A percentile compares a stretch with the other conserved stretches of the same genome.
These are phyloP conservation scores for Taiozyma sp. DNA, from an alignment of 1,139 yeast genomes.

Conservation along the genomic window DNA sequence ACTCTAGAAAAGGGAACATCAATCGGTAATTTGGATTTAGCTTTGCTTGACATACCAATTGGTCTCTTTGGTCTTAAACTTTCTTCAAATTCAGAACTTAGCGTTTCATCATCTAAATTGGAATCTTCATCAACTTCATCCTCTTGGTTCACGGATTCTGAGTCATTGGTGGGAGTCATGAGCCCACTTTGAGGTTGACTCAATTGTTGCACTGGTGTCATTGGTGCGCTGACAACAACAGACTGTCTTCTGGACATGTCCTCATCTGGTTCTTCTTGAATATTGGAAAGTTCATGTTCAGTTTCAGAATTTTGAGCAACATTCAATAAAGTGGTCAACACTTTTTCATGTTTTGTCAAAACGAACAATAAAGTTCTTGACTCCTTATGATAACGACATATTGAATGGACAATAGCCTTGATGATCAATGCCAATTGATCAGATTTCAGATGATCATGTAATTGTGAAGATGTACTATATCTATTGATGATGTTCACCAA, in stretches of 20 bases:
- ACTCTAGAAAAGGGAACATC: conserved; percentile 44
- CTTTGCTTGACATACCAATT: conserved; percentile 56
- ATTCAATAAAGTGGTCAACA: conserved; percentile 24
- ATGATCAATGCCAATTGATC: conserved; percentile 57
- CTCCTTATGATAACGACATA: conserved; percentile 32
- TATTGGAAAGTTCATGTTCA: conserved; percentile 6
- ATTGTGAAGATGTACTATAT: conserved; percentile 9
- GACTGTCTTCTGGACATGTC: not conserved
- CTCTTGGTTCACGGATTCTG: conserved; percentile 1
- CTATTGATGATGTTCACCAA: conserved; percentile 48
- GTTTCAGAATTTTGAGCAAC: conserved; percentile 21
- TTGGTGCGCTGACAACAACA: conserved; percentile 2
- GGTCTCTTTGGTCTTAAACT: conserved; percentile 38
- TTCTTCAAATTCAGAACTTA: conserved; percentile 18
- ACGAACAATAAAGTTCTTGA: conserved; percentile 53
- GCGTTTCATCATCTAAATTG: conserved; percentile 5
- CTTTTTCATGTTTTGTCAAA: conserved; percentile 41
- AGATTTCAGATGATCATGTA: conserved; percentile 35
- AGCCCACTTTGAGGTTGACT: not conserved
- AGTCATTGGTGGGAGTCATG: conserved; percentile 4
- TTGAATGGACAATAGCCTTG: conserved; percentile 48
- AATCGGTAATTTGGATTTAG: conserved; percentile 53
- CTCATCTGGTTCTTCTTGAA: not conserved
- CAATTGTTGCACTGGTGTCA: not conserved
- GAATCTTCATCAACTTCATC: conserved; percentile 5